These are phyloP conservation scores for Thymus quinquecostatus DNA, from an alignment of 257 asterid genomes.

Conservation along the genomic window DNA sequence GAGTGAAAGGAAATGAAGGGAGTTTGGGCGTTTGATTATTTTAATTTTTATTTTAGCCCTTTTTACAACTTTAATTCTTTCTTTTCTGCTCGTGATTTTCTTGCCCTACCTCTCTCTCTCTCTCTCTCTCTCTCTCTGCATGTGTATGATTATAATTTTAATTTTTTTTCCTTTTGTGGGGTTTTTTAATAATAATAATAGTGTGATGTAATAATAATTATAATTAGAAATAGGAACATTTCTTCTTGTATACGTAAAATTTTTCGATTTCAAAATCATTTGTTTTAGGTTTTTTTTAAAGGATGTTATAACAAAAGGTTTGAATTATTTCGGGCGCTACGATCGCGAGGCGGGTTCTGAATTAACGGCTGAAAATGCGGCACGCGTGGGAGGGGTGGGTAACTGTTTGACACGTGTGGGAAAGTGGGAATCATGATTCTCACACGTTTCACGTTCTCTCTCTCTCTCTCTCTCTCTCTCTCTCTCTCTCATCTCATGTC, in stretches of 20 bases:
- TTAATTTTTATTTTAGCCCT: background rate
- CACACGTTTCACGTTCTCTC: slow-evolving; percentile 32
- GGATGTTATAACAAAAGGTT: background rate
- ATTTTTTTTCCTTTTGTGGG: background rate
- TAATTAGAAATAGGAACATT: no score
- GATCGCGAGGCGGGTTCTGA: background rate
- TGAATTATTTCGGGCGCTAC: background rate
- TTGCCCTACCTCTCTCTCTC: slow-evolving; percentile 19
- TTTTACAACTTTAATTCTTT: background rate
- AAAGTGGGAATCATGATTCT: slow-evolving; percentile 3
- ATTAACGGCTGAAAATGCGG: background rate
- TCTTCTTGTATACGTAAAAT: no score
- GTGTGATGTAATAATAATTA: no score
- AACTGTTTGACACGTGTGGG: slow-evolving; percentile 34
- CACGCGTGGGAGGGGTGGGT: background rate
- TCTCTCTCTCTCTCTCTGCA: slow-evolving; percentile 31
- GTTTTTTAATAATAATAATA: slow-evolving; percentile 21
- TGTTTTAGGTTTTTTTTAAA: background rate
- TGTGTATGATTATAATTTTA: slow-evolving; percentile 30
- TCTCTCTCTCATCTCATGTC: background rate
- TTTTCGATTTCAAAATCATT: background rate
- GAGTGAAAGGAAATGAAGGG: slow-evolving; percentile 13
- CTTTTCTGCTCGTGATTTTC: slow-evolving; percentile 28
- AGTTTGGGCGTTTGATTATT: background rate
- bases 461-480: no score